phyloP scores from a whole-genome alignment of 1,139 yeast genomes.

The Pneumocystis jirovecii region DNA sequence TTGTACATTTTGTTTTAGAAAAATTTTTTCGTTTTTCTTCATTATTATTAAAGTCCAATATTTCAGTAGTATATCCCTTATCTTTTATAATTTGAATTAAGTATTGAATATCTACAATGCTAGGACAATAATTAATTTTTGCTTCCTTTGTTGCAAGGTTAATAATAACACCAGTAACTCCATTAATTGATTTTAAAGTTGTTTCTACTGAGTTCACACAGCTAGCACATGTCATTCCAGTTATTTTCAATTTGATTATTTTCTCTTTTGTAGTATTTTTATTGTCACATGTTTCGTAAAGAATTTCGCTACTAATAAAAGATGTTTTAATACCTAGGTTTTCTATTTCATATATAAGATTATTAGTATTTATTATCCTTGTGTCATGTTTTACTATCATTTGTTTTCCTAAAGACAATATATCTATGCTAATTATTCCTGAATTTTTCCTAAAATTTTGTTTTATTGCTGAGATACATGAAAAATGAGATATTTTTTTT shows the following conservation, averaged over 20 bases:
- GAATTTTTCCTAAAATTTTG: neutral
- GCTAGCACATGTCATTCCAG: slow-evolving; percentile 83
- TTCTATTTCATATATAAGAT: neutral
- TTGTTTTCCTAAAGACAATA: neutral
- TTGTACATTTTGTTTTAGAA: slow-evolving; percentile 55
- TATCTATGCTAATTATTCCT: neutral
- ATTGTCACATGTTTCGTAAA: neutral
- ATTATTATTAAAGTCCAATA: slow-evolving; percentile 31
- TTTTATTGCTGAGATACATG: neutral
- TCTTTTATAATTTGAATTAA: slow-evolving; percentile 47
- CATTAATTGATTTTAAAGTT: slow-evolving; percentile 35
- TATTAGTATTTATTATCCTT: neutral
- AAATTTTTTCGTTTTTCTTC: slow-evolving; percentile 54
- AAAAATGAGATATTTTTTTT: neutral
- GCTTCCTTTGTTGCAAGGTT: slow-evolving; percentile 68
- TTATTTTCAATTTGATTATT: slow-evolving; percentile 23
- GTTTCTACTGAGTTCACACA: slow-evolving; percentile 53
- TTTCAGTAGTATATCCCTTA: slow-evolving; percentile 36
- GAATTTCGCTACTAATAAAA: neutral
- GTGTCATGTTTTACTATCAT: neutral
- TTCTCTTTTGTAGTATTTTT: neutral
- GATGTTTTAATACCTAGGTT: neutral
- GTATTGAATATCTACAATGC: slow-evolving; percentile 23
- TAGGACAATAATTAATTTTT: slow-evolving; percentile 31
- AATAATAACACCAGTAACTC: slow-evolving; percentile 41